Conservation (phyloP, 106 monocot genomes). For the Posidonia australis region DNA sequence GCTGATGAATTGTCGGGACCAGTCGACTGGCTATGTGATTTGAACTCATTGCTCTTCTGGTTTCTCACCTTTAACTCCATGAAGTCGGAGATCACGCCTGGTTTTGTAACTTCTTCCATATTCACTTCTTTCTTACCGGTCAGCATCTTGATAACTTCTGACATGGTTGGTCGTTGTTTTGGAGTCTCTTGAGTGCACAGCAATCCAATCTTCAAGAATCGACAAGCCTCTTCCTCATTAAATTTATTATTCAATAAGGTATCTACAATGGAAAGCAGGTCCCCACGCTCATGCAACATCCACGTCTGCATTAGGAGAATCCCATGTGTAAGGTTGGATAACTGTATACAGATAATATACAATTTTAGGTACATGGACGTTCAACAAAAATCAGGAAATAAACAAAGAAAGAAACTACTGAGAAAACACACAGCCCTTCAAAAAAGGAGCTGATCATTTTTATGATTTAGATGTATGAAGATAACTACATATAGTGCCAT, state of each 20-base stretch:
- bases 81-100: constrained; percentile 15
- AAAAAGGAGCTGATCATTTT: too few relatives aligned
- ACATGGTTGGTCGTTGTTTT: constrained; percentile 20
- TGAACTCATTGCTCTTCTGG: neutral
- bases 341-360: neutral
- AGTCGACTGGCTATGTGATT: neutral
- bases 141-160: constrained; percentile 12
- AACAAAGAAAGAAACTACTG: too few relatives aligned
- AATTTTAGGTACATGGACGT: neutral
- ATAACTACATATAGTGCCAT: too few relatives aligned
- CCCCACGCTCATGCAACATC: constrained; percentile 5
- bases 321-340: neutral
- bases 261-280: constrained; percentile 11
- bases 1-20: neutral
- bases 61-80: constrained; percentile 14
- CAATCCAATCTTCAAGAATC: constrained; percentile 13
- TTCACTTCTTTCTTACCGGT: constrained; percentile 12
- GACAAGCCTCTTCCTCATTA: constrained; percentile 11
- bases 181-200: constrained; percentile 25
- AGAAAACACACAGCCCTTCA: too few relatives aligned
- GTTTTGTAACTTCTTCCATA: constrained; percentile 7
- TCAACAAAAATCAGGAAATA: neutral
- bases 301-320: constrained; percentile 18
- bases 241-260: constrained; percentile 10
- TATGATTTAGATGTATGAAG: too few relatives aligned